Percentiles rank a stretch among this genome's conserved stretches.
Evolutionary conservation across 2,329 filamentous ascomycete genomes (phyloP).

Genomic region (Aulographum hederae): DNA sequence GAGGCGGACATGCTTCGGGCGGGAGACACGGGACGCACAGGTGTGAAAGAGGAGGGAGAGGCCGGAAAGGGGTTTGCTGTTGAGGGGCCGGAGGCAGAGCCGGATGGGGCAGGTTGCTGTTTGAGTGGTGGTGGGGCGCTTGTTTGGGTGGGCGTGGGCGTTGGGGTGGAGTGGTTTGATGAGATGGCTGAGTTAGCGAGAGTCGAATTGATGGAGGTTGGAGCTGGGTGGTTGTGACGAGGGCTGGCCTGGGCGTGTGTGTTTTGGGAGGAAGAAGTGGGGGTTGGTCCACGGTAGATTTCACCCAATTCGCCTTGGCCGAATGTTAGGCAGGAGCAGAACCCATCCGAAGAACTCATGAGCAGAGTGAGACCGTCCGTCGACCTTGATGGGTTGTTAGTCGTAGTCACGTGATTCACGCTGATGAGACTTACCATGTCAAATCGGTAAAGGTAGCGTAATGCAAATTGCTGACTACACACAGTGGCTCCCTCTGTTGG

Average conservation of each 20-base stretch:
- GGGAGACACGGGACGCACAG: constrained; percentile 31
- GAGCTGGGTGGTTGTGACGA: no score
- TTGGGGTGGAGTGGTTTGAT: constrained; percentile 47
- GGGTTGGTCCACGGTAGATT: constrained; percentile 57
- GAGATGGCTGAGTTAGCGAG: constrained; percentile 19
- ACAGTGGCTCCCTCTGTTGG: constrained; percentile 84
- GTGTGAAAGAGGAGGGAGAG: constrained; percentile 36
- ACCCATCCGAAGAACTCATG: constrained; percentile 96
- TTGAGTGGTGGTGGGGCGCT: constrained; percentile 37
- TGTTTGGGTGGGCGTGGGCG: constrained; percentile 49
- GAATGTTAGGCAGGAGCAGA: constrained; percentile 86
- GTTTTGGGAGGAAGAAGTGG: no score
- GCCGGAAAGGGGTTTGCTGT: constrained; percentile 35
- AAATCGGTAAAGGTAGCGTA: constrained; percentile 95
- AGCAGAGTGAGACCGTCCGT: constrained; percentile 61
- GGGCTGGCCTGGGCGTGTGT: no score
- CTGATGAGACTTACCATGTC: constrained; percentile 50
- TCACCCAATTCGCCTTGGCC: constrained; percentile 68
- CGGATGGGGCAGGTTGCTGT: constrained; percentile 27
- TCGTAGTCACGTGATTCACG: constrained; percentile 1
- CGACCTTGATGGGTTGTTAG: constrained; percentile 31
- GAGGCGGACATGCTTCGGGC: constrained; percentile 73
- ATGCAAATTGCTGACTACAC: constrained; percentile 90
- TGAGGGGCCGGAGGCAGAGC: constrained; percentile 28
- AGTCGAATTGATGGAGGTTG: constrained; percentile 22